phyloP scores from a whole-genome alignment of 768 basidiomycete genomes.

The Lanmaoa pseudosensibilis region DNA sequence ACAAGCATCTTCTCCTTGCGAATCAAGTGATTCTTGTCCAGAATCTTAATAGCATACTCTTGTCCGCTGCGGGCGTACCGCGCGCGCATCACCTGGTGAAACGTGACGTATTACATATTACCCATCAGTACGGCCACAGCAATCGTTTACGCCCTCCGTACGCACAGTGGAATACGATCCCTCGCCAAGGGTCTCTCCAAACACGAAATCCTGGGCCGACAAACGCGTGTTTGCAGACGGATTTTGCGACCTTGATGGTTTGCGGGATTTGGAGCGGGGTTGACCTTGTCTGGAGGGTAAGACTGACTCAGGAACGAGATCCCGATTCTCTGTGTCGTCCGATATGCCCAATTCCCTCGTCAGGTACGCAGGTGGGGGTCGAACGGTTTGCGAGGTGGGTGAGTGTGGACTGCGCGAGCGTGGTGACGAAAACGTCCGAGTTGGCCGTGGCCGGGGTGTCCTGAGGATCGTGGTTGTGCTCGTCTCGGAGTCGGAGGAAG shows the following conservation, averaged over 20 bases:
- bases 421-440: constrained; percentile 64
- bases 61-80: constrained; percentile 55
- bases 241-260: constrained; percentile 41
- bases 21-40: constrained; percentile 81
- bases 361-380: constrained; percentile 54
- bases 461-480: constrained; percentile 39
- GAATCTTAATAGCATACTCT: constrained; percentile 74
- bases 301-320: constrained; percentile 11
- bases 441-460: constrained; percentile 52
- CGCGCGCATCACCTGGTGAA: constrained; percentile 55
- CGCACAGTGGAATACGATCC: constrained; percentile 81
- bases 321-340: constrained; percentile 25
- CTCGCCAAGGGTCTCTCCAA: constrained; percentile 73
- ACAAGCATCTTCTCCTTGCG: constrained; percentile 76
- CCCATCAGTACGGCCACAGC: constrained; percentile 9
- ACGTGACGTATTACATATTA: constrained; percentile 11
- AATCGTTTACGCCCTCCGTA: constrained; percentile 11
- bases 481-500: constrained; percentile 58
- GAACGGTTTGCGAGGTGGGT: constrained; percentile 35
- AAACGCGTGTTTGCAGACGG: constrained; percentile 46
- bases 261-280: constrained; percentile 42
- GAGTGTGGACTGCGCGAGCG: constrained; percentile 54
- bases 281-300: constrained; percentile 16
- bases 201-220: constrained; percentile 65
- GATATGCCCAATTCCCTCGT: constrained; percentile 53